Base-by-base conservation (phyloP, 202 grass and related monocot species). In the Eragrostis tef region DNA sequence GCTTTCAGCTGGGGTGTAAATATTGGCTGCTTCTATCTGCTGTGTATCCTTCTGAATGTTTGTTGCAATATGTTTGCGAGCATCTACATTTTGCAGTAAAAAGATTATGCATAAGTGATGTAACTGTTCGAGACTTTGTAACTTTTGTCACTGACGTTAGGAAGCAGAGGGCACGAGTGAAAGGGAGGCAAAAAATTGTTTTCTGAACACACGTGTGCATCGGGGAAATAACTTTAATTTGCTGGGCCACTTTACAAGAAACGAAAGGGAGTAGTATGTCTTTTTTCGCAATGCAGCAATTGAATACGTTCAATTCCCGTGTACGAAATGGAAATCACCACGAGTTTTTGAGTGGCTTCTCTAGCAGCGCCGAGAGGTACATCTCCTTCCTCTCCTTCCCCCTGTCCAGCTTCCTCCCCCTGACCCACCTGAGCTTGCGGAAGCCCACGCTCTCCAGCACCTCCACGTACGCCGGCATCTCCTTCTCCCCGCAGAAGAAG, bases 331-430 rank as follows among this genome's bases (percentile, higher is more conserved):
- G 29, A 10, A 25, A 25, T 60, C 57, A 60, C 60, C 44, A 65
- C 17, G 45, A 65, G 75, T 65, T 78, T 26, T 51, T 49, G 26
- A 65, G 75, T 25, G 77, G 77, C 60, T 83, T 92, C 83, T 92
- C 65, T 5, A 89, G 87, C 90, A 87, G 43, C 14, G 87, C 90
- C 7, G 87, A 89, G 22, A 89, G 73, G 54, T 93, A 93, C 85
- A 74, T 77, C 66, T 90, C 87, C 50, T 86, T 90, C 73, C 22
- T 89, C 62, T 83, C 78, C 5, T 43, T 1, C 0, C 81, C 85
- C 47, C 68, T 71, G 52, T 90, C 91, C 6, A 80, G 60, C 68
- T 87, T 93, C 63, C 78, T 75, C 14, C 87, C 84, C 47, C 63
- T 70, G 19, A 50, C 60, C 87, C 91, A 90, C 51, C 69, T 84